These are phyloP conservation scores for Phytopythium sindhum DNA, from an alignment of 352 stramenopile species.

Conservation along the genomic window DNA sequence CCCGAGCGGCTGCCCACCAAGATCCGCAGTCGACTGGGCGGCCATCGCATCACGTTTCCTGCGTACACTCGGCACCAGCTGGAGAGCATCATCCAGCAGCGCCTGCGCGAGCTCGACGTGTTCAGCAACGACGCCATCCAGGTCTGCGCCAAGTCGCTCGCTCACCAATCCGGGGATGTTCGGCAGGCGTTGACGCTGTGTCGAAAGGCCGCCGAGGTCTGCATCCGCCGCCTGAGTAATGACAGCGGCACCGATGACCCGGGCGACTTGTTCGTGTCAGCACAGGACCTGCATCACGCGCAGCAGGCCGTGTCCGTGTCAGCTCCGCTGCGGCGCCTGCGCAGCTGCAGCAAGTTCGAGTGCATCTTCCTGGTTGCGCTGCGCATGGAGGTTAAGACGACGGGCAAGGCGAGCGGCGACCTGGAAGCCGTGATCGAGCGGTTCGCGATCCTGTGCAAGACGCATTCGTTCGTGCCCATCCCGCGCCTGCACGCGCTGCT, in stretches of 20 bases:
- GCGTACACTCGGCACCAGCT: conserved; percentile 64
- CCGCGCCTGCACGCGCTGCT: conserved; percentile 48
- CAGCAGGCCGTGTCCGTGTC: conserved; percentile 53
- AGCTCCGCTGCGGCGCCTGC: conserved; percentile 46
- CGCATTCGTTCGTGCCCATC: conserved; percentile 54
- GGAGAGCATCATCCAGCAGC: conserved; percentile 62
- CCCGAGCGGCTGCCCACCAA: conserved; percentile 68
- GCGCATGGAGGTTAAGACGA: conserved; percentile 52
- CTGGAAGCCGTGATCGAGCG: conserved; percentile 64
- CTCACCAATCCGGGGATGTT: conserved; percentile 65
- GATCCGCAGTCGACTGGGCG: conserved; percentile 59
- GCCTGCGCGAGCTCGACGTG: conserved; percentile 48
- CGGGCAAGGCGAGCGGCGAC: conserved; percentile 29
- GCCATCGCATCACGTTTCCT: conserved; percentile 65
- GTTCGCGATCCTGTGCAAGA: conserved; percentile 67
- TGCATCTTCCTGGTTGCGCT: conserved; percentile 68
- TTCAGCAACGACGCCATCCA: conserved; percentile 64
- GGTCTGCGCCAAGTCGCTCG: conserved; percentile 59
- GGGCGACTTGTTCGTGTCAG: conserved; percentile 33
- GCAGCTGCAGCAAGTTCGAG: conserved; percentile 65
- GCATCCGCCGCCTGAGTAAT: conserved; percentile 33
- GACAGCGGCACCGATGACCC: not conserved
- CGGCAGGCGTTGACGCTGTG: conserved; percentile 66
- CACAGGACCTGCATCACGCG: conserved; percentile 50
- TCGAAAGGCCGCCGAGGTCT: conserved; percentile 55